Percentiles rank a stretch among this genome's conserved stretches.
Evolutionary conservation across 164 flowering plant genomes (phyloP).

Genomic region (Echeveria elegans): DNA sequence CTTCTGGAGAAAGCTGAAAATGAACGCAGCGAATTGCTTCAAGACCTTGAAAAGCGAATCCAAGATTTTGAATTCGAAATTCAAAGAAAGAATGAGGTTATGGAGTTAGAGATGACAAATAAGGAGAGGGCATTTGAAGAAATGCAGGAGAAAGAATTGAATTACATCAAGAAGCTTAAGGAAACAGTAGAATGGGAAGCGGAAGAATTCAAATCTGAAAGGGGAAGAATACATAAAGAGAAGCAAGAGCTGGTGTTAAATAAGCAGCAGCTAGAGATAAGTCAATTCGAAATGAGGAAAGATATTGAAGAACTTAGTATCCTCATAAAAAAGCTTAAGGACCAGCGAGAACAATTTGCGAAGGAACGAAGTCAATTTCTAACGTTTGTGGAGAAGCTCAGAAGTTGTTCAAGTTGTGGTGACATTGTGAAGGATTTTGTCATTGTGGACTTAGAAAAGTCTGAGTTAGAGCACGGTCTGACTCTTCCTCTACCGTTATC

Average conservation of each 20-base stretch:
- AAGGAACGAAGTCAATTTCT: slow-evolving; percentile 39
- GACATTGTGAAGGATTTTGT: slow-evolving; percentile 35
- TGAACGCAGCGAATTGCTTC: slow-evolving; percentile 38
- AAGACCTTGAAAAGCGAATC: slow-evolving; percentile 46
- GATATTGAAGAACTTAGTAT: slow-evolving; percentile 60
- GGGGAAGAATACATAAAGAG: slow-evolving; percentile 37
- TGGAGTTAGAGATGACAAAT: slow-evolving; percentile 36
- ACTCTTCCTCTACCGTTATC: slow-evolving; percentile 26
- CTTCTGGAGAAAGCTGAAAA: slow-evolving; percentile 39
- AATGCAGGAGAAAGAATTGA: slow-evolving; percentile 32
- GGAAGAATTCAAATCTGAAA: slow-evolving; percentile 50
- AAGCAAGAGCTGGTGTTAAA: slow-evolving; percentile 29
- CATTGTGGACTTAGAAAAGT: slow-evolving; percentile 38
- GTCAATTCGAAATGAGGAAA: slow-evolving; percentile 49
- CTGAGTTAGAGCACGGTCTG: slow-evolving; percentile 28
- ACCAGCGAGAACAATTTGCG: slow-evolving; percentile 42
- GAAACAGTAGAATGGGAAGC: slow-evolving; percentile 40
- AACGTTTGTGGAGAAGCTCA: slow-evolving; percentile 47
- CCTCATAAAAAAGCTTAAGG: slow-evolving; percentile 54
- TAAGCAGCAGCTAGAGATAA: slow-evolving; percentile 44
- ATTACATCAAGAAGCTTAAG: slow-evolving; percentile 31
- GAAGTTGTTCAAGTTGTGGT: slow-evolving; percentile 53
- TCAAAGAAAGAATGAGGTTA: slow-evolving; percentile 37
- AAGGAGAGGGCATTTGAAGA: slow-evolving; percentile 46
- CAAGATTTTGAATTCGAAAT: slow-evolving; percentile 44